phyloP scores from a whole-genome alignment of 768 basidiomycete genomes.

The Lentinula boryana region DNA sequence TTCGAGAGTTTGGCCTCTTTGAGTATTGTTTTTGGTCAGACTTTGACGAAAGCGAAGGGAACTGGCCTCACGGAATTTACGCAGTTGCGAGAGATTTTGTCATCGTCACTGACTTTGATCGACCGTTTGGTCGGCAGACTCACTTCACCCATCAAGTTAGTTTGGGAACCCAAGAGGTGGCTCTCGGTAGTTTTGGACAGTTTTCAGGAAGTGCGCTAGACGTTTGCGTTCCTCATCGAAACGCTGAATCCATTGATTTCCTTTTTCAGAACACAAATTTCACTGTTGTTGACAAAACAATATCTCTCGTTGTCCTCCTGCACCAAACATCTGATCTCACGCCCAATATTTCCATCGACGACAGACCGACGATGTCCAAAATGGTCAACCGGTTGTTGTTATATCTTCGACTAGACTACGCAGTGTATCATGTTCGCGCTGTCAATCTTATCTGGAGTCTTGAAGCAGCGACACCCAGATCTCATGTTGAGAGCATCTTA shows the following conservation, averaged over 20 bases:
- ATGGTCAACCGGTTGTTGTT: conserved; percentile 65
- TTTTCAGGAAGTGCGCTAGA: conserved; percentile 45
- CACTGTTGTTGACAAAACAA: conserved; percentile 55
- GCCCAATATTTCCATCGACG: conserved; percentile 50
- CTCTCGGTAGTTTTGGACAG: conserved; percentile 43
- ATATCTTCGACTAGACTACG: conserved; percentile 62
- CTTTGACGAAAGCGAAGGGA: conserved; percentile 19
- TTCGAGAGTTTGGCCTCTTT: conserved; percentile 51
- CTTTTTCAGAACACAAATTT: conserved; percentile 53
- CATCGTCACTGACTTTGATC: conserved; percentile 46
- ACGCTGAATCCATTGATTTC: not conserved
- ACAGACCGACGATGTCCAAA: conserved; percentile 47
- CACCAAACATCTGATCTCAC: conserved; percentile 43
- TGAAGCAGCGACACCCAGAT: conserved; percentile 45
- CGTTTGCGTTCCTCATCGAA: conserved; percentile 5
- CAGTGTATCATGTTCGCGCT: conserved; percentile 75
- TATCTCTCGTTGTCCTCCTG: conserved; percentile 51
- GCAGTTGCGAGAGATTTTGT: conserved; percentile 42
- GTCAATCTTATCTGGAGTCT: conserved; percentile 81
- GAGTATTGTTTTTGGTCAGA: conserved; percentile 36
- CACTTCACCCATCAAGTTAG: conserved; percentile 29
- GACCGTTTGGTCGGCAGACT: conserved; percentile 42
- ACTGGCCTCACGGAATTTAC: conserved; percentile 20
- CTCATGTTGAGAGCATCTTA: conserved; percentile 75
- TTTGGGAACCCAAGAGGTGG: conserved; percentile 69